Percentiles rank a stretch among this genome's conserved stretches.
phyloP scores from a whole-genome alignment of 768 basidiomycete genomes.

The Dacryopinax primogenitus region DNA sequence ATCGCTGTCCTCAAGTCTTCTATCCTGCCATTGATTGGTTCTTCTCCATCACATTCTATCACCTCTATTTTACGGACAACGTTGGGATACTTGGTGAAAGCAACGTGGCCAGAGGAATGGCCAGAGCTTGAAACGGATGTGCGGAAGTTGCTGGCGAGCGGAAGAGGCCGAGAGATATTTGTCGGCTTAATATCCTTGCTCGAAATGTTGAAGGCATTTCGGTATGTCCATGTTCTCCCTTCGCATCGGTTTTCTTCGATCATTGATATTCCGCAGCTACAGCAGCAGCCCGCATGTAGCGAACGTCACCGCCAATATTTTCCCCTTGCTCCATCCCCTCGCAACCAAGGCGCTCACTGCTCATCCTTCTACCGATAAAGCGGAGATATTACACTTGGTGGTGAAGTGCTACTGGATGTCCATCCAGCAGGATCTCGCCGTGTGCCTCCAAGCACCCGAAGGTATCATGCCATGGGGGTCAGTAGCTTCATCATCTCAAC shows the following conservation, averaged over 20 bases:
- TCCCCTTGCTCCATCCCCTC: conserved; percentile 36
- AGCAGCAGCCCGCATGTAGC: background rate
- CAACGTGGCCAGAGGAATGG: conserved; percentile 49
- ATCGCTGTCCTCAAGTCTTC: conserved; percentile 48
- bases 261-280: background rate
- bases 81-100: background rate
- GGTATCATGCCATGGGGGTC: conserved; percentile 75
- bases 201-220: conserved; percentile 66
- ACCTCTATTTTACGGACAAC: background rate
- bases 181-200: conserved; percentile 68
- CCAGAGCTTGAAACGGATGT: conserved; percentile 53
- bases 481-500: background rate
- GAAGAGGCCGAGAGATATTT: conserved; percentile 57
- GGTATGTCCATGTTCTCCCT: conserved; percentile 33
- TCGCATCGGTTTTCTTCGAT: background rate
- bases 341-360: background rate
- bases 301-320: background rate
- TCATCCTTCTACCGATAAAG: conserved; percentile 48
- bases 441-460: conserved; percentile 60
- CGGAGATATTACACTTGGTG: conserved; percentile 72
- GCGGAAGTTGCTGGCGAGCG: conserved; percentile 47
- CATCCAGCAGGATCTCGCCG: conserved; percentile 57
- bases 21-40: conserved; percentile 57
- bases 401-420: conserved; percentile 77
- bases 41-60: conserved; percentile 38